phyloP scores from a whole-genome alignment of 768 basidiomycete species.

The Tricholoma furcatifolium region DNA sequence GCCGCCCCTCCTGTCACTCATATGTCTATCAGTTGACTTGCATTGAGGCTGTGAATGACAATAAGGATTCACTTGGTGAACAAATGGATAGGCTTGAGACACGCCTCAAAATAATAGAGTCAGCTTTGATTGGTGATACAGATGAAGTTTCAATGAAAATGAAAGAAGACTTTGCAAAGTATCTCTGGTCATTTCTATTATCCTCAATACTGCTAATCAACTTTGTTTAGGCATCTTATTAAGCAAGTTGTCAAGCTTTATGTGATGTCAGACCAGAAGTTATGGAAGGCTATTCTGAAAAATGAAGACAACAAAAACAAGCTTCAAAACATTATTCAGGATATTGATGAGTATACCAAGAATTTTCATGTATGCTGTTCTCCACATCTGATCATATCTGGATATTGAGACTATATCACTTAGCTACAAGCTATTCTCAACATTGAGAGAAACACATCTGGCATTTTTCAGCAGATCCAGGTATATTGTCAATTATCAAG shows the following conservation, averaged over 20 bases:
- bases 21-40: too few species aligned
- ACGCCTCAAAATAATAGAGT: background rate
- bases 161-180: background rate
- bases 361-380: constrained; percentile 13
- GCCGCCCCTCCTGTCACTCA: too few species aligned
- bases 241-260: background rate
- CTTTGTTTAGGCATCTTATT: background rate
- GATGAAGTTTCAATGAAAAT: background rate
- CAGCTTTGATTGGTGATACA: background rate
- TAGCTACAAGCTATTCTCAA: background rate
- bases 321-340: background rate
- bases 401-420: background rate
- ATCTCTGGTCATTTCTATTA: background rate
- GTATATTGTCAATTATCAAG: constrained; percentile 17
- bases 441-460: background rate
- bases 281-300: constrained; percentile 7
- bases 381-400: background rate
- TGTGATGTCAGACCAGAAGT: background rate
- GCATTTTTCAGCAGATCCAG: constrained; percentile 13
- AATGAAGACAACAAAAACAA: constrained; percentile 9
- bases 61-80: too few species aligned
- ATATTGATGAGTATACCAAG: constrained; percentile 16
- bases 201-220: background rate
- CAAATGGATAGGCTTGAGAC: background rate
- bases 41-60: too few species aligned